These are phyloP conservation scores for Crassisporium funariophilum DNA, from an alignment of 768 basidiomycete genomes.

Conservation along the genomic window DNA sequence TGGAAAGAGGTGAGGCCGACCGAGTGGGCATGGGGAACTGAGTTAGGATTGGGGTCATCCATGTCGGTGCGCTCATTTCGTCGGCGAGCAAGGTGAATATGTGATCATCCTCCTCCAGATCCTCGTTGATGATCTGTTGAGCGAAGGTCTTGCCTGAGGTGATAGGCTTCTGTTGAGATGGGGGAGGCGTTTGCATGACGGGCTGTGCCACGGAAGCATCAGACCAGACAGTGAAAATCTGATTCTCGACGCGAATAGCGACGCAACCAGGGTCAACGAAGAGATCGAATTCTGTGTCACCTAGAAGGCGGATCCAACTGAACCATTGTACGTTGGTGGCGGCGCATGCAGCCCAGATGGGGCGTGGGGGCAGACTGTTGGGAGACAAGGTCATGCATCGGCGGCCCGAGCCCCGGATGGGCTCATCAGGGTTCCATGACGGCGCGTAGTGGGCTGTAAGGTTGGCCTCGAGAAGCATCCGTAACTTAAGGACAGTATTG, in stretches of 20 bases:
- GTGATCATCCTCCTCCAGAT: conserved; percentile 70
- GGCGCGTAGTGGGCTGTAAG: conserved; percentile 68
- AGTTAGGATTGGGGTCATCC: conserved; percentile 65
- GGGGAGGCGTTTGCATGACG: no score
- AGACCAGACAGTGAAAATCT: conserved; percentile 69
- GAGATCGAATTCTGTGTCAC: conserved; percentile 73
- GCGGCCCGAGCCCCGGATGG: conserved; percentile 67
- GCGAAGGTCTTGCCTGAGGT: conserved; percentile 60
- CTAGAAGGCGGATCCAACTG: conserved; percentile 74
- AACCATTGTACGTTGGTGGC: conserved; percentile 76
- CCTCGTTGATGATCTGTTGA: conserved; percentile 73
- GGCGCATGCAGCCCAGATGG: conserved; percentile 71
- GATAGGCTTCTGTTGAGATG: no score
- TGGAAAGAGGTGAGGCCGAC: conserved; percentile 61
- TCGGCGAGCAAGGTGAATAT: conserved; percentile 76
- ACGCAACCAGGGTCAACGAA: conserved; percentile 82
- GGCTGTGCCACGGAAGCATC: no score
- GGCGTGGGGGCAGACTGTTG: conserved; percentile 65
- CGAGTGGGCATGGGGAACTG: conserved; percentile 56
- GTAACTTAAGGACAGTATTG: conserved; percentile 66
- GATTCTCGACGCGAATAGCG: conserved; percentile 58
- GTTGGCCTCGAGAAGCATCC: conserved; percentile 72
- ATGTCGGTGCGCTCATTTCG: conserved; percentile 67
- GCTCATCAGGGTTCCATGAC: conserved; percentile 66
- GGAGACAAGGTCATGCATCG: conserved; percentile 79